Percentiles rank a stretch among this genome's conserved stretches.
Conservation (phyloP, 2,329 filamentous ascomycete species). For the Neophaeococcomyces aloes region DNA sequence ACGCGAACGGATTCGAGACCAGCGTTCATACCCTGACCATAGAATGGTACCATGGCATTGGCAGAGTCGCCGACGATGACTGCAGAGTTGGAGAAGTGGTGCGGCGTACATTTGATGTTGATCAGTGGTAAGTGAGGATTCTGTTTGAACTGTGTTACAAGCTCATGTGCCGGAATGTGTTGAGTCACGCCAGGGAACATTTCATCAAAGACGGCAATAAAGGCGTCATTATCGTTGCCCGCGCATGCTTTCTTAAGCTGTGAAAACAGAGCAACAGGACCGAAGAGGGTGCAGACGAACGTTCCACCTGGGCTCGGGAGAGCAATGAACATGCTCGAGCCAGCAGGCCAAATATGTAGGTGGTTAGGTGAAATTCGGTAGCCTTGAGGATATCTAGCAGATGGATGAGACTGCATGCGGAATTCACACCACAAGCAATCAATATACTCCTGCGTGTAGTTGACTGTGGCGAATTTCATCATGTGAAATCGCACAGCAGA, state of each 20-base stretch:
- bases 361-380: conserved; percentile 86
- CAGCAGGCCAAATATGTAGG: conserved; percentile 93
- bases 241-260: conserved; percentile 52
- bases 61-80: conserved; percentile 90
- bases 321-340: conserved; percentile 96
- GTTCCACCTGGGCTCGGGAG: conserved; percentile 80
- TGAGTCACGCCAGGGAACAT: conserved; percentile 75
- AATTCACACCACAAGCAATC: conserved; percentile 98
- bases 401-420: conserved; percentile 52
- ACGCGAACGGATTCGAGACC: conserved; percentile 89
- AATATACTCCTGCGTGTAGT: conserved; percentile 90
- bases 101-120: conserved; percentile 81
- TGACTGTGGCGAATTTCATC: conserved; percentile 88
- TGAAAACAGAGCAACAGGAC: conserved; percentile 60
- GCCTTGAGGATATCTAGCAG: conserved; percentile 29
- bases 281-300: conserved; percentile 91
- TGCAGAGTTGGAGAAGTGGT: conserved; percentile 65
- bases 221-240: conserved; percentile 45
- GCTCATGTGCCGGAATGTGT: conserved; percentile 49
- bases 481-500: conserved; percentile 82
- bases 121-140: conserved; percentile 92
- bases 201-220: conserved; percentile 75
- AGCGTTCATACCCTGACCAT: conserved; percentile 95
- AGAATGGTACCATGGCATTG: conserved; percentile 97
- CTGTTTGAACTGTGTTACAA: conserved; percentile 61